Conservation (phyloP, 2,329 filamentous ascomycete species). For the Dactylonectria estremocensis region DNA sequence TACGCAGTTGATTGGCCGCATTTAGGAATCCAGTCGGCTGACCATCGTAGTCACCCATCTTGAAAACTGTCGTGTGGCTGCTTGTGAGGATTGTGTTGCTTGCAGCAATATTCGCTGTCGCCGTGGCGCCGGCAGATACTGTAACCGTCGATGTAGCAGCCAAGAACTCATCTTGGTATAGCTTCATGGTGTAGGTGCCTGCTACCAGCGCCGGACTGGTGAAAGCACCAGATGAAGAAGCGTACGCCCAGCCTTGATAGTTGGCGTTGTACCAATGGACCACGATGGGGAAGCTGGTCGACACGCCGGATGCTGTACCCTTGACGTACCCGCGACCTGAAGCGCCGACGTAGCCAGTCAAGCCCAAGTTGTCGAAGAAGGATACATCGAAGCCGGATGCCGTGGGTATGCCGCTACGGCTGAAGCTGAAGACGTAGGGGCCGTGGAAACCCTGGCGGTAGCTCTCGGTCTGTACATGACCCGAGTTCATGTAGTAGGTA, state of each 20-base stretch:
- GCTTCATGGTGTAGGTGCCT: slow-evolving; percentile 15
- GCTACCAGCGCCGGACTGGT: slow-evolving; percentile 16
- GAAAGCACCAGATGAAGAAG: slow-evolving; percentile 13
- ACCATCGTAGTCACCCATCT: slow-evolving; percentile 20
- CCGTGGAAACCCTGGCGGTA: slow-evolving; percentile 19
- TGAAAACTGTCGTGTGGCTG: slow-evolving; percentile 20
- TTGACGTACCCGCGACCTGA: slow-evolving; percentile 18
- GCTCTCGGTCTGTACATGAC: slow-evolving; percentile 13
- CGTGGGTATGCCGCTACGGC: slow-evolving; percentile 10
- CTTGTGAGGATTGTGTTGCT: slow-evolving; percentile 16
- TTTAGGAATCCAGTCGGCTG: slow-evolving; percentile 19
- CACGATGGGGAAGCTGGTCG: slow-evolving; percentile 19
- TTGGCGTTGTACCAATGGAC: slow-evolving; percentile 20
- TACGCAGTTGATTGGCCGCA: slow-evolving; percentile 16
- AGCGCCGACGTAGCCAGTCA: slow-evolving; percentile 20
- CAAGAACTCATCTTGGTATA: slow-evolving; percentile 20
- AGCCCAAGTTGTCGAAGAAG: slow-evolving; percentile 13
- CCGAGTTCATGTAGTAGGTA: slow-evolving; percentile 23
- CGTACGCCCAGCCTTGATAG: slow-evolving; percentile 11
- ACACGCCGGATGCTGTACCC: slow-evolving; percentile 14
- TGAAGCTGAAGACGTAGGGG: slow-evolving; percentile 18
- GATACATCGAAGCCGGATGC: slow-evolving; percentile 14
- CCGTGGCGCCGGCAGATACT: slow-evolving; percentile 6
- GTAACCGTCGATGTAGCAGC: slow-evolving; percentile 17
- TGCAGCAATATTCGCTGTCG: slow-evolving; percentile 15